Evolutionary conservation across 441 rosid species (phyloP).

Genomic region (Bruguiera hainesii): DNA sequence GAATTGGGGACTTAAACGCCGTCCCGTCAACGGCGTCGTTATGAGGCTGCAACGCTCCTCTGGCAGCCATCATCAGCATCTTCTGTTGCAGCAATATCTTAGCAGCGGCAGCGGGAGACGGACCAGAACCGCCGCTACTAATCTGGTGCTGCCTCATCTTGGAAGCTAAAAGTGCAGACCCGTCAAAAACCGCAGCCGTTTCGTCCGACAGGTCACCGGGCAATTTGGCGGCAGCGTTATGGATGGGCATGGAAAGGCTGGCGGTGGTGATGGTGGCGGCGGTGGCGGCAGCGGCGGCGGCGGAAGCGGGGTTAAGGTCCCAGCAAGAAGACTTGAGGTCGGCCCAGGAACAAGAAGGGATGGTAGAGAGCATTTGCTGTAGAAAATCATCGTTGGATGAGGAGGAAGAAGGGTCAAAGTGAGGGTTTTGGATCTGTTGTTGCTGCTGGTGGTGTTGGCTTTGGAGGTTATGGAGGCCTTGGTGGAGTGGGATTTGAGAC

Average conservation of each 20-base stretch:
- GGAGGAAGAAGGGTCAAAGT: conserved; percentile 34
- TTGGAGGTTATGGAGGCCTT: conserved; percentile 34
- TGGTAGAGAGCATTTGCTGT: conserved; percentile 55
- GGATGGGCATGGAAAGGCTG: conserved; percentile 16
- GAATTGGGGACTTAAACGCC: conserved; percentile 12
- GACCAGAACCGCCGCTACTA: conserved; percentile 32
- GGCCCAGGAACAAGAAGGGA: conserved; percentile 53
- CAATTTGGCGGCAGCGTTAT: too few relatives aligned
- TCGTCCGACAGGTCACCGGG: conserved; percentile 28
- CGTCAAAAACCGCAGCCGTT: conserved; percentile 31
- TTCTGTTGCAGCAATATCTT: conserved; percentile 51
- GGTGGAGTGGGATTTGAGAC: conserved; percentile 33
- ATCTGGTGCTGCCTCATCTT: conserved; percentile 67
- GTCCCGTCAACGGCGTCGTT: conserved; percentile 45
- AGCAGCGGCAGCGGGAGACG: conserved; percentile 20
- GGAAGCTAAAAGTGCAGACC: conserved; percentile 42
- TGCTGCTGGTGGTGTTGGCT: conserved; percentile 8
- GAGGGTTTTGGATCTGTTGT: conserved; percentile 42
- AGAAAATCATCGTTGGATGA: conserved; percentile 53
- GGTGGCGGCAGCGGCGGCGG: too few relatives aligned
- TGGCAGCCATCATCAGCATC: conserved; percentile 38
- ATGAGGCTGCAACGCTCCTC: conserved; percentile 31
- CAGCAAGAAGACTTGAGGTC: conserved; percentile 40
- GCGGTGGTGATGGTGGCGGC: conserved; percentile 2
- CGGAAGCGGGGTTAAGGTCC: conserved; percentile 20